Percentiles rank a stretch among this genome's conserved stretches.
Evolutionary conservation across 345 rosid genomes (phyloP).

Genomic region (Lepidium africanum): DNA sequence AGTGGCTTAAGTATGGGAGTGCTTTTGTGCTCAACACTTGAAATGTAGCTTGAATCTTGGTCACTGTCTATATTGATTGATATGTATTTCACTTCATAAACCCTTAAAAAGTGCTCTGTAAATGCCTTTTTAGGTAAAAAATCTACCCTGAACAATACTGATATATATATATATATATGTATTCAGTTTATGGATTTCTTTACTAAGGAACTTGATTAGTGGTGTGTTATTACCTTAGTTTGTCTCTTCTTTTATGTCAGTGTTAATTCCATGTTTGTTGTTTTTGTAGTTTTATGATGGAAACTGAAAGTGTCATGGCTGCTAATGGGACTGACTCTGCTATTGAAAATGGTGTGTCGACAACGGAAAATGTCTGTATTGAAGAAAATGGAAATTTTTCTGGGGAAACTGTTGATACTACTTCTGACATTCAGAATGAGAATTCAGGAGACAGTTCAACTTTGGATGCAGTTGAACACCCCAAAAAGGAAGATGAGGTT

Average conservation of each 20-base stretch:
- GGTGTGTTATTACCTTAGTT: neutral
- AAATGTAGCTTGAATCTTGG: constrained; percentile 9
- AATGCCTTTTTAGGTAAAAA: neutral
- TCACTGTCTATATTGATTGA: constrained; percentile 10
- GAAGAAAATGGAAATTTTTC: constrained; percentile 32
- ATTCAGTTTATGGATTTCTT: neutral
- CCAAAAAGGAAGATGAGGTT: constrained; percentile 41
- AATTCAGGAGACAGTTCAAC: constrained; percentile 22
- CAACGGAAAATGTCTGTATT: constrained; percentile 24
- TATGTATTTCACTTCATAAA: neutral
- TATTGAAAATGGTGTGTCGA: constrained; percentile 45
- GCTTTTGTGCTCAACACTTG: neutral
- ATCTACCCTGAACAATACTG: neutral
- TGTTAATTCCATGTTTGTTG: neutral
- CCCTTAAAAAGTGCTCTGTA: neutral
- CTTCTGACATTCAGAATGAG: constrained; percentile 23
- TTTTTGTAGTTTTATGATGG: constrained; percentile 45
- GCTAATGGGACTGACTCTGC: constrained; percentile 38
- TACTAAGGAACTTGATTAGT: neutral
- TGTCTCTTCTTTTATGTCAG: neutral
- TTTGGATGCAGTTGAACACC: constrained; percentile 30
- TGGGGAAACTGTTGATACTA: constrained; percentile 15
- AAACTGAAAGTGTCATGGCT: constrained; percentile 31
- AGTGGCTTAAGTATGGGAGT: neutral
- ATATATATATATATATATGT: neutral